A percentile compares a stretch with the other conserved stretches of the same genome.
phyloP scores from a whole-genome alignment of 2,329 filamentous ascomycete genomes.

The Cladophialophora chaetospira region DNA sequence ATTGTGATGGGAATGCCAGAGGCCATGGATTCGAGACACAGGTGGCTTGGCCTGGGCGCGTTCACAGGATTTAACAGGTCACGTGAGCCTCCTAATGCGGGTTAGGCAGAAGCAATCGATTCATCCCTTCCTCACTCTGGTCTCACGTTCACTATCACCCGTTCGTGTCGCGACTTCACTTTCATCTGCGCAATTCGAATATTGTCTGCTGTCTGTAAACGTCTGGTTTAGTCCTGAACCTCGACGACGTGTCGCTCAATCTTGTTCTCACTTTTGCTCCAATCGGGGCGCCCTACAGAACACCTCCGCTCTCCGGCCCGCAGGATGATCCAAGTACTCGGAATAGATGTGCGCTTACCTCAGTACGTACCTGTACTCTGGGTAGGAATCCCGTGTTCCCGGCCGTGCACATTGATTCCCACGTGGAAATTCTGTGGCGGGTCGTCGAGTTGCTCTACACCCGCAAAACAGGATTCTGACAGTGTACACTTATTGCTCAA shows the following conservation, averaged over 20 bases:
- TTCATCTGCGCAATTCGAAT: neutral
- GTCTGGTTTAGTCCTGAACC: neutral
- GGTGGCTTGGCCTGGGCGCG: too few relatives aligned
- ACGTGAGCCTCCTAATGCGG: too few relatives aligned
- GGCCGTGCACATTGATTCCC: neutral
- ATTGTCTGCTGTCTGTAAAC: neutral
- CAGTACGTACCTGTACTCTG: neutral
- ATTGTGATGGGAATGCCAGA: too few relatives aligned
- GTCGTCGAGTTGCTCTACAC: neutral
- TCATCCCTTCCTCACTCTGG: neutral
- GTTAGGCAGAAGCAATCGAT: too few relatives aligned
- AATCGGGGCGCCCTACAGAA: neutral
- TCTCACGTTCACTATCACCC: too few relatives aligned
- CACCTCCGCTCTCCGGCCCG: neutral
- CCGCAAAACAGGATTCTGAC: neutral
- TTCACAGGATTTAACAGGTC: too few relatives aligned
- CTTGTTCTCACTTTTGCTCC: neutral
- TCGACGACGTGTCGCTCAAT: neutral
- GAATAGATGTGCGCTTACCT: neutral
- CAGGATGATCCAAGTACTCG: neutral
- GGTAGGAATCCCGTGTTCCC: constrained; percentile 4
- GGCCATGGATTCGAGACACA: too few relatives aligned
- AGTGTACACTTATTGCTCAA: neutral
- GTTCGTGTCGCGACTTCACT: too few relatives aligned
- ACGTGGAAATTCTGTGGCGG: constrained; percentile 1